Evolutionary conservation across 768 basidiomycete genomes (phyloP), one percentile per base, ranked within the genome.

Genomic region (Podaxis rugospora): DNA sequence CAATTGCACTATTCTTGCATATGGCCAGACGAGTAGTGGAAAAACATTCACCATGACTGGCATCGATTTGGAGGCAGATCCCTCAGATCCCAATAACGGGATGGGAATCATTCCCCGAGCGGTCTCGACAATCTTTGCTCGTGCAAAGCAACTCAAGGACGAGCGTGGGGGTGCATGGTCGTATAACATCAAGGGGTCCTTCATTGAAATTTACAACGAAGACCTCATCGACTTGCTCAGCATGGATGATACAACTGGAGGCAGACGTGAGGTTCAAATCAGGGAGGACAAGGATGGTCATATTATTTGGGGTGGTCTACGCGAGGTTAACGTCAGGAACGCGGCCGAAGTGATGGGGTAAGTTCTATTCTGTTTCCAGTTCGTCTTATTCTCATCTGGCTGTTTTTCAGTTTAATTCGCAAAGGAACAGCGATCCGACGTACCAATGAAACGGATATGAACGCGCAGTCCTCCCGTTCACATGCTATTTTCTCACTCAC

Each of bases 41-140:
- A 99, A 99, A 76, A 95, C 93, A 0, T 95, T 93, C 74, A 94
- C 96, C 46, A 98, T 98, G 97, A 95, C 96, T 32, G 96, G 96
- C 54, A 79, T 93, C 55, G 94, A 96, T 76, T 82, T 96, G 44
- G 93, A 95, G 64, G 84, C 86, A 40, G 90, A 94, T 78, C 90
- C 89, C 63, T 82, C 83, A n/a, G 90, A 92, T 71, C 82, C 89
- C 57, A 81, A 81, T 69, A 92, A 90, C 70, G 84, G 85, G 68
- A 93, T 95, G 84, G 97, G 97, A 46, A 94, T 99, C 69, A 93
- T 98, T 65, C 97, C 97, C 51, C 82, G 97, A 65, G 92, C 97
- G 5, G 90, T 99, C 18, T 87, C 89, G 2, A 87, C 85, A 49
- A 93, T 98, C 66, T 99, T 98, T 71, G 75, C 86, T 11, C 79